Base-by-base conservation (phyloP, 768 basidiomycete species). In the Auricularia auricula-judae region DNA sequence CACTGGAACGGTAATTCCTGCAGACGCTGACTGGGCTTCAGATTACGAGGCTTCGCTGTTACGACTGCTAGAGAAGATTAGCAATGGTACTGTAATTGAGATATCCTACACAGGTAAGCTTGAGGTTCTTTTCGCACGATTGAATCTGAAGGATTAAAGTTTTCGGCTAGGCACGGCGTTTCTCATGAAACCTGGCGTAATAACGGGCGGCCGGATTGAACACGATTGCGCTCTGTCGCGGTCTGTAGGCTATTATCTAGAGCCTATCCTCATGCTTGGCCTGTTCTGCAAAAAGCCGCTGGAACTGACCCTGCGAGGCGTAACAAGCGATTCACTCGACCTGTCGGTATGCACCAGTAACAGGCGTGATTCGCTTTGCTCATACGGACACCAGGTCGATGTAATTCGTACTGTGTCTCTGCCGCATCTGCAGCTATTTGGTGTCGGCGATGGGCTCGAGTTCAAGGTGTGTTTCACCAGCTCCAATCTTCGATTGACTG, bases 231-330 rank as follows among this genome's bases (percentile, higher is more conserved):
- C 94, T 21, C 77, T 87, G 18, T 90, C 92, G 11, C 83, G 95
- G 51, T 89, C 91, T 35, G 81, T 98, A 54, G 97, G 97, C 11
- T 99, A 98, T 76, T 98, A 91, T 72, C 78, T 98, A 11, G 97
- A 98, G 72, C 87, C 93, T 14, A 70, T 98, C 1, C 78, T 98
- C 21, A 90, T 92, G 80, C 79, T 98, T 3, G 95, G 92, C 2
- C 93, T 93, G 0, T 98, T 98, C 71, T 82, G 93, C 23, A 99
- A 99, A 78, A 89, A 82, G 66, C 85, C 92, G 0, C 74, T 98
- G 59, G 82, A 88, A 56, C 73, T 95, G 35, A 96, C 88, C 0
- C 74, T 98, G 63, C 84, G 82, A 62, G 97, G 97, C 1, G 87
- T 99, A 64, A 99, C 97, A 1, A 91, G 94, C 1, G 93, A 97